These are phyloP conservation scores for Colletotrichum musicola DNA, from an alignment of 2,329 filamentous ascomycete genomes.

Conservation along the genomic window DNA sequence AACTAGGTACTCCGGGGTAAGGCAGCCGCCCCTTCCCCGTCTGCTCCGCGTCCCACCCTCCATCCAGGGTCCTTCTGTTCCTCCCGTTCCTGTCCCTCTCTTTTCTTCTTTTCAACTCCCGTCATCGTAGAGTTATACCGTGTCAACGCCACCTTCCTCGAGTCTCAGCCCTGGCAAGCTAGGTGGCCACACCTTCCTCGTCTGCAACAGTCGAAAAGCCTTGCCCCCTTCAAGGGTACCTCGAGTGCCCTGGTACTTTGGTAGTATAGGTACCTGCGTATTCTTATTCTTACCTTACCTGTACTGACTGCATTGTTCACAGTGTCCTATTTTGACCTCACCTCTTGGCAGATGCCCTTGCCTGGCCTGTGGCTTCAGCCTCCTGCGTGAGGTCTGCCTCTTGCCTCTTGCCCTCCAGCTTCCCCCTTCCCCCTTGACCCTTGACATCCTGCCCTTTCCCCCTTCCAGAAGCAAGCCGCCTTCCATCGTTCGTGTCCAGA, in stretches of 20 bases:
- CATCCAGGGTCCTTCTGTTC: neutral
- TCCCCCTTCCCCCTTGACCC: neutral
- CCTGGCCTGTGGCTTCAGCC: neutral
- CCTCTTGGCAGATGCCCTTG: conserved; percentile 14
- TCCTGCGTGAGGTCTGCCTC: neutral
- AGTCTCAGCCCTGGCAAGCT: conserved; percentile 1
- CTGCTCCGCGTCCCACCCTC: neutral
- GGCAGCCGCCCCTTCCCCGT: neutral
- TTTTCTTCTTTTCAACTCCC: neutral
- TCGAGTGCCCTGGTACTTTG: neutral
- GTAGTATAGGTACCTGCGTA: too few relatives aligned
- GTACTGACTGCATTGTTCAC: neutral
- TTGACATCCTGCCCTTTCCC: neutral
- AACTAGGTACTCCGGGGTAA: neutral
- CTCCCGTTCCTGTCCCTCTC: neutral
- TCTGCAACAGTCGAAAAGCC: neutral
- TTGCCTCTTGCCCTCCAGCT: neutral
- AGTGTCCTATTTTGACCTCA: conserved; percentile 35
- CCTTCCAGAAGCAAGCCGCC: conserved; percentile 5
- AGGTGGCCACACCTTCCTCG: neutral
- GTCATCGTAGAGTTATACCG: neutral
- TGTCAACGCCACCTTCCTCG: conserved; percentile 3
- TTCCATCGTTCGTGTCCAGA: conserved; percentile 2
- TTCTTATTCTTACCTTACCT: neutral
- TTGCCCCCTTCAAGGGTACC: neutral